A percentile compares a stretch with the other conserved stretches of the same genome.
These are phyloP conservation scores for Eurotiales sp. DNA, from an alignment of 2,329 filamentous ascomycete genomes.

Conservation along the genomic window DNA sequence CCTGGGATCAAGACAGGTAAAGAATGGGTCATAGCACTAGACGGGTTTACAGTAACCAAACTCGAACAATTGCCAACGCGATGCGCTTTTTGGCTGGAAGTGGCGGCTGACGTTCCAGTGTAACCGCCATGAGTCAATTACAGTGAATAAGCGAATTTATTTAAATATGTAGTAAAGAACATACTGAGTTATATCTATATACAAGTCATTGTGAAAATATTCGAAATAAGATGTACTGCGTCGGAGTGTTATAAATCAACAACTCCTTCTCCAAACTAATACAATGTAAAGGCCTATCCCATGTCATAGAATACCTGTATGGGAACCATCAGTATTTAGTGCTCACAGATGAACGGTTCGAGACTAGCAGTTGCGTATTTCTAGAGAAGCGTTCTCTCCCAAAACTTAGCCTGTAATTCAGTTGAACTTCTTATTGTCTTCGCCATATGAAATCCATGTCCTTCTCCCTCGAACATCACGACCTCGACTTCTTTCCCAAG, in stretches of 20 bases:
- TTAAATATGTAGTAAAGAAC: too few relatives aligned
- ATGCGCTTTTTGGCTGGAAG: not conserved
- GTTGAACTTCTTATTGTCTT: constrained; percentile 4
- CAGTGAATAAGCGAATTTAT: not conserved
- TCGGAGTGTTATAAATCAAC: too few relatives aligned
- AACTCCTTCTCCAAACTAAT: too few relatives aligned
- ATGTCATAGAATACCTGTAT: too few relatives aligned
- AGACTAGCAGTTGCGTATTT: too few relatives aligned
- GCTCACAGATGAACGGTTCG: too few relatives aligned
- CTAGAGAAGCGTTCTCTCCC: constrained; percentile 3
- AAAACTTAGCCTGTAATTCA: not conserved
- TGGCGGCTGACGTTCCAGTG: not conserved
- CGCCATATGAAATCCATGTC: constrained; percentile 10
- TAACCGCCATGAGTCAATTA: not conserved
- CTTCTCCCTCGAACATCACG: constrained; percentile 5
- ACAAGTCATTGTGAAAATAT: too few relatives aligned
- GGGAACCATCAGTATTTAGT: too few relatives aligned
- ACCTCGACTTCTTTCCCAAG: constrained; percentile 3
- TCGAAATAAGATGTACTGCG: too few relatives aligned
- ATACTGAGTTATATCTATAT: too few relatives aligned
- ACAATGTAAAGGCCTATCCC: too few relatives aligned
- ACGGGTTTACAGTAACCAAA: not conserved
- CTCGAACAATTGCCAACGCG: not conserved
- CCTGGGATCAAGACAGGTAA: not conserved
- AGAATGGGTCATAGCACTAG: not conserved